Evolutionary conservation across 805 yeast species (phyloP).

Genomic region (Metschnikowia baotianmanensis): DNA sequence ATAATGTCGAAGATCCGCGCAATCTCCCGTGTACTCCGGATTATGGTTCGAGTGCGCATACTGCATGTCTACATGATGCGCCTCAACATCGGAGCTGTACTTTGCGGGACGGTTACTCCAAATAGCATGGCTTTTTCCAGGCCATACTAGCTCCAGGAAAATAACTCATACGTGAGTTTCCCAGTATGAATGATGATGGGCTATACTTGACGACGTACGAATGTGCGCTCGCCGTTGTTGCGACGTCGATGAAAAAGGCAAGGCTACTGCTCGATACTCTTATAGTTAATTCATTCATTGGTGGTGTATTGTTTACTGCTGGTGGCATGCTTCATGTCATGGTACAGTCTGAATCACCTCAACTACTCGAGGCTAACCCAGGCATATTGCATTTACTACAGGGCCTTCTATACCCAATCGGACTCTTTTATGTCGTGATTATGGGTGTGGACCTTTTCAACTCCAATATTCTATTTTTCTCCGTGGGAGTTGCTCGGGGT

Average conservation of each 20-base stretch:
- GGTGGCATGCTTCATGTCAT: slow-evolving; percentile 71
- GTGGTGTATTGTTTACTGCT: slow-evolving; percentile 64
- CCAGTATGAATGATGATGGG: slow-evolving; percentile 21
- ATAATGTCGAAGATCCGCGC: slow-evolving; percentile 10
- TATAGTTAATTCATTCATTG: slow-evolving; percentile 62
- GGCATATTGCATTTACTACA: slow-evolving; percentile 56
- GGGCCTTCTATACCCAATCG: slow-evolving; percentile 66
- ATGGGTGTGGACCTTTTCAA: slow-evolving; percentile 77
- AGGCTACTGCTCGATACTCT: slow-evolving; percentile 60
- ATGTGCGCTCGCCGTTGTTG: slow-evolving; percentile 80
- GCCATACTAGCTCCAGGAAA: neutral
- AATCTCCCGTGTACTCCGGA: neutral
- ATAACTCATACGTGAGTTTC: neutral
- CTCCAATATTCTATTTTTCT: slow-evolving; percentile 68
- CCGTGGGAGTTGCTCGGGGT: slow-evolving; percentile 65
- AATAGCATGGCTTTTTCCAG: too few relatives aligned
- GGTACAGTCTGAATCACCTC: slow-evolving; percentile 52
- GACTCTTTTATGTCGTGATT: slow-evolving; percentile 69
- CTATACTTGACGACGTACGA: slow-evolving; percentile 73
- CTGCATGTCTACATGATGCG: slow-evolving; percentile 1
- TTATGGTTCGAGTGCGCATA: neutral
- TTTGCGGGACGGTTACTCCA: neutral
- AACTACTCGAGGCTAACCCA: slow-evolving; percentile 39
- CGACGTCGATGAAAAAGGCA: slow-evolving; percentile 81
- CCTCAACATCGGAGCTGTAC: neutral